Base-by-base conservation (phyloP, 2,329 filamentous ascomycete genomes). In the Calonectria naviculata region DNA sequence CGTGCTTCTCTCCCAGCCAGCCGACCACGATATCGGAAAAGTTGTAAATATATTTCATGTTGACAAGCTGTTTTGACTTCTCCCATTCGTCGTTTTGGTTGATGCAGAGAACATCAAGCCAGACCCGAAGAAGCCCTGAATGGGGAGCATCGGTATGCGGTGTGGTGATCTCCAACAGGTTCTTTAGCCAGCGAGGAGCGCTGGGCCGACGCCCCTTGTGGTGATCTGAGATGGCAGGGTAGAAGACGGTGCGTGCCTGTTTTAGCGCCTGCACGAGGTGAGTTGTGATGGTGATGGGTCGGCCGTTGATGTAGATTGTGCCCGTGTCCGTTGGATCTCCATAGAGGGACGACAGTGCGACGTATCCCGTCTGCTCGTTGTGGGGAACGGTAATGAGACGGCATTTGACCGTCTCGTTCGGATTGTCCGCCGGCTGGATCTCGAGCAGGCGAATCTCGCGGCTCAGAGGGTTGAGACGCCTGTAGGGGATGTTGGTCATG, bases 401-500 rank as follows among this genome's bases (percentile, higher is more conserved):
- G 64, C 80, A 83, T n/a, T 78, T 76, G 46, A 83, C 69, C 10
- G 75, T 74, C 28, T 82, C 81, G 28, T 74, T 75, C 63, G 80
- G 71, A 71, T 71, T 74, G 29, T 67, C 72, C 15, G 74, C 67
- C 9, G 81, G 76, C 52, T 80, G 77, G 42, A 83, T 72, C 72
- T 83, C 81, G 12, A 83, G 72, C 65, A 83, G 72, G 29, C 81
- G 81, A 24, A 82, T 74, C 70, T 83, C 81, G 67, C 74, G 68
- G 47, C 61, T 47, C 5, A 72, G 49, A 2, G 71, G 49, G 56
- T 62, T 71, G 6, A 75, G 49, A 19, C 74, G 72, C 10, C 73
- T 73, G 49, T 75, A 75, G 4, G 56, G 21, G 54, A 67, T 36
- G 9, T 36, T 36, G 36, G 34, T 58, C 65, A 67, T 67, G 15